phyloP scores from a whole-genome alignment of 2,329 filamentous ascomycete species.

The Fonsecaea multimorphosa region DNA sequence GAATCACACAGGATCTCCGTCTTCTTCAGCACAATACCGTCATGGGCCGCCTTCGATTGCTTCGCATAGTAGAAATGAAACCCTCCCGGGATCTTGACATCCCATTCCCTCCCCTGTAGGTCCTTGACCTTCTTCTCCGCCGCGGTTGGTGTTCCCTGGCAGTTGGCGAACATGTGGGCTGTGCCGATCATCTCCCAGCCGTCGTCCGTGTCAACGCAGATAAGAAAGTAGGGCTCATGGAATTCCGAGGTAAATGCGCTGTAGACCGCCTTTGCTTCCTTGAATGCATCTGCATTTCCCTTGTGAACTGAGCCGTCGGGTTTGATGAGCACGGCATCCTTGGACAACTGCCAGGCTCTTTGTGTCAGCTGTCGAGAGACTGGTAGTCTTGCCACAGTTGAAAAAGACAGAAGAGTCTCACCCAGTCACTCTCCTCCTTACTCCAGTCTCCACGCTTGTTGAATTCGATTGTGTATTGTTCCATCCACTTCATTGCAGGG shows the following conservation, averaged over 20 bases:
- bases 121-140: conserved; percentile 31
- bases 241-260: conserved; percentile 30
- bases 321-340: conserved; percentile 31
- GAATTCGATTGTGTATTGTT: conserved; percentile 32
- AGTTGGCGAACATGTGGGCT: conserved; percentile 33
- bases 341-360: conserved; percentile 6
- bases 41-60: conserved; percentile 29
- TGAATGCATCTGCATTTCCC: conserved; percentile 25
- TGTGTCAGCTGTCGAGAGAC: not conserved
- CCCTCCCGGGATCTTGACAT: conserved; percentile 33
- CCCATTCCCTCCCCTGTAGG: conserved; percentile 33
- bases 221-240: conserved; percentile 35
- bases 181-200: conserved; percentile 36
- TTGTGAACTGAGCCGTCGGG: conserved; percentile 26
- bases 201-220: conserved; percentile 28
- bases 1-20: conserved; percentile 34
- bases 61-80: conserved; percentile 33
- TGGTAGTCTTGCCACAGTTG: not conserved
- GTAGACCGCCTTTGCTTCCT: conserved; percentile 29
- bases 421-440: conserved; percentile 26
- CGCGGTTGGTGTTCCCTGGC: conserved; percentile 16
- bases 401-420: not conserved
- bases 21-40: conserved; percentile 30
- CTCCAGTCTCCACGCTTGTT: conserved; percentile 29
- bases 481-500: conserved; percentile 39